Base-by-base conservation (phyloP, 2,329 filamentous ascomycete species). In the Ophiostoma australiae region DNA sequence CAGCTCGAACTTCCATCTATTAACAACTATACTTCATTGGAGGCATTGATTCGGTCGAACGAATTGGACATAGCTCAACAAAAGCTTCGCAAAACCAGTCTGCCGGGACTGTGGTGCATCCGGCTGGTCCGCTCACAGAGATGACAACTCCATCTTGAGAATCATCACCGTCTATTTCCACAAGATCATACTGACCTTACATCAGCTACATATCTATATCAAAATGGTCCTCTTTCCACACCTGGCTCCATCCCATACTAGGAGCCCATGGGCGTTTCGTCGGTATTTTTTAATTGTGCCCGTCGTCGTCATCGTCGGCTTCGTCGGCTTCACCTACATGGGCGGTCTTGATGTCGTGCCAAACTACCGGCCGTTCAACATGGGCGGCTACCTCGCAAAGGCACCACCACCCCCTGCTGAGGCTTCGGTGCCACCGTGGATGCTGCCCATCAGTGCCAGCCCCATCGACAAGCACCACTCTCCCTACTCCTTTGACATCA, bases 401-500 rank as follows among this genome's bases (percentile, higher is more conserved):
- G 11, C 61, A 31, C 13, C 61, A 13, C 27, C 61, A 8, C 33
- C 61, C 8, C 61, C 61, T 8, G 17, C 61, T 10, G 33, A 20
- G 17, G 15, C 33, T 15, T 8, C 33, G 17, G 31, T 65, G 5
- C 11, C 63, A 17, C 33, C 37, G 39, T 33, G 31, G 35, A n/a
- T 41, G 10, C 48, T 27, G 6, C 55, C 70, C 20, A 27, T 33
- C 35, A n/a, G 15, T 55, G 8, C 58, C 20, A 68, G 63, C 39
- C 61, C 61, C 69, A 69, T 69, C 6, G 33, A 33, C 20, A 37
- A 37, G 23, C 72, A 67, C 75, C 65, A 71, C 27, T 80, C 78
- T 48, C 72, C 75, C 31, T 83, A 77, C 75, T 83, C 82, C 68
- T 84, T 84, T 76, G 81, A 84, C 73, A 66, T 66, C 20, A 39